A percentile compares a stretch with the other conserved stretches of the same genome.
These are phyloP conservation scores for Brettanomyces nanus DNA, from an alignment of 805 yeast species.

Conservation along the genomic window DNA sequence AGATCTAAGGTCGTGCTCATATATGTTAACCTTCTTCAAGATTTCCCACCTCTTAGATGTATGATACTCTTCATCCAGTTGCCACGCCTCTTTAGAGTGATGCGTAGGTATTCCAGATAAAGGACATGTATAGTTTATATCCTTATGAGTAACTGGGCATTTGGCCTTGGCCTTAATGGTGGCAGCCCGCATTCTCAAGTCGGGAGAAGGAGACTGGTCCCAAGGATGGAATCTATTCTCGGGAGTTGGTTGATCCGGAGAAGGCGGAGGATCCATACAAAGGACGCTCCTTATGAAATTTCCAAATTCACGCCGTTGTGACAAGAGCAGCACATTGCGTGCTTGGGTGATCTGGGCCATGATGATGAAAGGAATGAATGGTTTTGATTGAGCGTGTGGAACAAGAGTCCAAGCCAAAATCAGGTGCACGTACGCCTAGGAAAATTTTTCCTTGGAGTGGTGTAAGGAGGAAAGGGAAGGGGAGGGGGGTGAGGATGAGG, in stretches of 20 bases:
- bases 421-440: too few relatives aligned
- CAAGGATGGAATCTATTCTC: constrained; percentile 76
- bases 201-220: constrained; percentile 89
- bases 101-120: constrained; percentile 95
- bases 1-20: constrained; percentile 89
- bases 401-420: too few relatives aligned
- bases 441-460: too few relatives aligned
- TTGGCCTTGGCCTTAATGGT: constrained; percentile 77
- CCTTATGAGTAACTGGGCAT: constrained; percentile 83
- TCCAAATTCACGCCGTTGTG: constrained; percentile 19
- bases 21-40: constrained; percentile 80
- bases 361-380: too few relatives aligned
- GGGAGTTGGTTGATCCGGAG: constrained; percentile 59
- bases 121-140: constrained; percentile 84
- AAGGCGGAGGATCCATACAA: constrained; percentile 51
- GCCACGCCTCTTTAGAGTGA: constrained; percentile 86
- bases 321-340: background rate
- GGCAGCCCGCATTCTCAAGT: constrained; percentile 85
- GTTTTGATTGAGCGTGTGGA: too few relatives aligned
- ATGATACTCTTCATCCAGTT: constrained; percentile 68
- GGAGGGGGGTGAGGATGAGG: too few relatives aligned
- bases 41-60: constrained; percentile 54
- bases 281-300: constrained; percentile 29
- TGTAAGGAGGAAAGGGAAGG: too few relatives aligned
- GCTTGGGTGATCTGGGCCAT: too few relatives aligned